Base-by-base conservation (phyloP, 1,284 basidiomycete genomes). In the Fistulinella cinereoalba region DNA sequence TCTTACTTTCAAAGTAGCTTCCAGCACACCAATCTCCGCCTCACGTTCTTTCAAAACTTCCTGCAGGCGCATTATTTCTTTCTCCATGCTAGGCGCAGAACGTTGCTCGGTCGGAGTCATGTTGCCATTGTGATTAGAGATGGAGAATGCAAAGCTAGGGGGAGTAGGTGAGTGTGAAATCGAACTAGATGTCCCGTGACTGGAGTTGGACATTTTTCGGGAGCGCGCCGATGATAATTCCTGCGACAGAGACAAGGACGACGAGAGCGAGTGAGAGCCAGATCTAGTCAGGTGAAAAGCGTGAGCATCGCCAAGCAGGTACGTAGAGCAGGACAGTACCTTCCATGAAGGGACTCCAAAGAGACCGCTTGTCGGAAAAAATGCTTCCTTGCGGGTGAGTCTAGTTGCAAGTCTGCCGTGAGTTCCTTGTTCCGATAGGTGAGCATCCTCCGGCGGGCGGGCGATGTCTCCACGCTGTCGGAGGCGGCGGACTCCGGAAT, bases 211-310 rank as follows among this genome's bases (percentile, higher is more conserved):
- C 61, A 76, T 74, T 74, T 86, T 87, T 78, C 85, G 87, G 72
- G 84, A 91, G 64, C 84, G 87, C 75, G 77, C 89, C 74, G 83
- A 93, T 57, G 87, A 94, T 55, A 94, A 83, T 81, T 96, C 92
- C 90, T 94, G 92, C 72, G 92, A 94, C 58, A 94, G 83, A 75
- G 92, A 94, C 74, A 85, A 81, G 63, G 88, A 92, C 71, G 88
- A 85, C 73, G 83, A 86, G 57, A 87, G 81, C 64, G 89, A 91
- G 73, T 88, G 87, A 73, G 86, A 89, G 56, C 83, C 80, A 80
- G 88, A 88, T 78, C 85, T 85, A 60, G 41, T 49, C 48, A 46
- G 22, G 46, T 28, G 44, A 49, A 22, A 49, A 44, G 37, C 15
- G 28, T 49, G 37, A 61, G 51, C n/a, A 47, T 19, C 6, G 16